These are phyloP conservation scores for Actinidia polygama DNA, from an alignment of 179 eudicot species.

Conservation along the genomic window DNA sequence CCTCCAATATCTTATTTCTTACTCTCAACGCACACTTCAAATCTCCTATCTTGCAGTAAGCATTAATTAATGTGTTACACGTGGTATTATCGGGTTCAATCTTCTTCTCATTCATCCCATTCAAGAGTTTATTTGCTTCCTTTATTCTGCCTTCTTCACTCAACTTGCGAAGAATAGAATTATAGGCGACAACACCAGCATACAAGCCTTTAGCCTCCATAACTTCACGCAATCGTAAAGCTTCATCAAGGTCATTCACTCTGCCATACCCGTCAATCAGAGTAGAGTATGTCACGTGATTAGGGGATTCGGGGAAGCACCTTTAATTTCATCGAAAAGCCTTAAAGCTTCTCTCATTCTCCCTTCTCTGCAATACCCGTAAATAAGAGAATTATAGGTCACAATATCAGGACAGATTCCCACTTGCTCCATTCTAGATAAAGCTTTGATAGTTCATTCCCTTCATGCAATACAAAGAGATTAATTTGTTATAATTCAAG, in stretches of 20 bases:
- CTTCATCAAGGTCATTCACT: constrained; percentile 58
- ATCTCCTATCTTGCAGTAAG: constrained; percentile 77
- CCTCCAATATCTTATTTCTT: constrained; percentile 61
- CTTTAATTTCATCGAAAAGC: constrained; percentile 62
- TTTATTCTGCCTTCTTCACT: constrained; percentile 75
- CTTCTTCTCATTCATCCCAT: constrained; percentile 69
- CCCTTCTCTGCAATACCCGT: constrained; percentile 77
- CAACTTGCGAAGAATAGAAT: constrained; percentile 68
- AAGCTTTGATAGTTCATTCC: constrained; percentile 85
- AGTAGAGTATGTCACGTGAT: constrained; percentile 65
- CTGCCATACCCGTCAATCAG: constrained; percentile 79
- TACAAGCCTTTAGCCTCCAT: constrained; percentile 59
- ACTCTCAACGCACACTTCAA: constrained; percentile 67
- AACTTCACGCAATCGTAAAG: constrained; percentile 53
- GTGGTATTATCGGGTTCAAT: constrained; percentile 63
- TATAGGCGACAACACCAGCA: constrained; percentile 67
- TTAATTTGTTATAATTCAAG: constrained; percentile 77
- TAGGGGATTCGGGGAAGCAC: constrained; percentile 64
- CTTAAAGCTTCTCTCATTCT: constrained; percentile 63
- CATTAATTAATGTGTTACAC: constrained; percentile 78
- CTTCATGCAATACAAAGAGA: constrained; percentile 69
- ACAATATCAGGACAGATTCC: constrained; percentile 63
- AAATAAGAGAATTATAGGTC: constrained; percentile 74
- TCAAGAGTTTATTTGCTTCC: constrained; percentile 63
- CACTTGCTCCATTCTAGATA: constrained; percentile 66